These are phyloP conservation scores for Rhododendron kiyosumense DNA, from an alignment of 148 eudicot genomes.

Conservation along the genomic window DNA sequence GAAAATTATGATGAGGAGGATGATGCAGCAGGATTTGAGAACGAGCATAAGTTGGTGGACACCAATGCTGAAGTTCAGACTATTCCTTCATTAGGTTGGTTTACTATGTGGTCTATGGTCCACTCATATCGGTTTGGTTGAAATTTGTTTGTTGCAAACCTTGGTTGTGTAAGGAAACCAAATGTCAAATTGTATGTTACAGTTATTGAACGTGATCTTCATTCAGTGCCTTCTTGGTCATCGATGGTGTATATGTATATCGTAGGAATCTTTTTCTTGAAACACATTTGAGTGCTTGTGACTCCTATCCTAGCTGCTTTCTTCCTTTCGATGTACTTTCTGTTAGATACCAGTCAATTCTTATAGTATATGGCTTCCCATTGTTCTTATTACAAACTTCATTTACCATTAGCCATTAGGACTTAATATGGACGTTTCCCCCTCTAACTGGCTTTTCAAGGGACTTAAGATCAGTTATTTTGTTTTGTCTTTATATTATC, in stretches of 20 bases:
- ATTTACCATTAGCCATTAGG: neutral
- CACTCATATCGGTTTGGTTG: conserved; percentile 1
- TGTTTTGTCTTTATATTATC: neutral
- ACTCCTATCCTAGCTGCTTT: neutral
- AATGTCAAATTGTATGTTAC: neutral
- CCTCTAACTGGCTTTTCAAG: neutral
- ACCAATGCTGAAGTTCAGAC: conserved; percentile 30
- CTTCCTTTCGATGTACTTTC: neutral
- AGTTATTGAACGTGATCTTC: neutral
- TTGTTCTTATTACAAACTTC: neutral
- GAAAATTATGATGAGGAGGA: conserved; percentile 91
- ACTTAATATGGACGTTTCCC: neutral
- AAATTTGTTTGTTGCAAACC: neutral
- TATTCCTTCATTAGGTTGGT: conserved; percentile 38
- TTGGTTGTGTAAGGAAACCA: conserved; percentile 3
- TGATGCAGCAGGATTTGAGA: conserved; percentile 38
- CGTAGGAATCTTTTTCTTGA: neutral
- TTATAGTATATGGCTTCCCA: neutral
- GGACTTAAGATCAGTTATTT: neutral
- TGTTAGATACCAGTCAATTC: neutral
- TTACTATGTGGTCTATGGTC: conserved; percentile 18
- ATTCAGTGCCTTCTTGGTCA: neutral
- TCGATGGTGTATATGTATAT: neutral
- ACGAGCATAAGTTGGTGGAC: conserved; percentile 36
- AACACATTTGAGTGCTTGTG: neutral